These are phyloP conservation scores for Sporopachydermia quercuum DNA, from an alignment of 805 yeast species.

Conservation along the genomic window DNA sequence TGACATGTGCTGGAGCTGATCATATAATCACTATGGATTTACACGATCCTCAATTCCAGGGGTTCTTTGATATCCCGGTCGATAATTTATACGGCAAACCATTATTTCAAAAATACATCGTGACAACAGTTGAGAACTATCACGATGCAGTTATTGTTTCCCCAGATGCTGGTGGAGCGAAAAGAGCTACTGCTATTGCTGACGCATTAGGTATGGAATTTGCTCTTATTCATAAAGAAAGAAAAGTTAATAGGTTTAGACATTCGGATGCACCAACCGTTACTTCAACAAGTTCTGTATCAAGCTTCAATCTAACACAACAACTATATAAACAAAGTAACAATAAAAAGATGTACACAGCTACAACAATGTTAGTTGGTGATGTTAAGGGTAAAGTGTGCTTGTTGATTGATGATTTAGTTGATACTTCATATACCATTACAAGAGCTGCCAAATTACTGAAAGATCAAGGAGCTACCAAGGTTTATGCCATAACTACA, in stretches of 20 bases:
- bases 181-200: slow-evolving; percentile 88
- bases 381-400: slow-evolving; percentile 80
- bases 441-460: slow-evolving; percentile 83
- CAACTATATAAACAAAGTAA: slow-evolving; percentile 8
- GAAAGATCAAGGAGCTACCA: slow-evolving; percentile 84
- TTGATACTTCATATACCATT: slow-evolving; percentile 86
- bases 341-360: slow-evolving; percentile 25
- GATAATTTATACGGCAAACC: slow-evolving; percentile 89
- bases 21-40: slow-evolving; percentile 95
- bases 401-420: slow-evolving; percentile 84
- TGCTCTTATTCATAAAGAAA: slow-evolving; percentile 91
- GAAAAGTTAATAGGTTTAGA: slow-evolving; percentile 24
- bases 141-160: slow-evolving; percentile 82
- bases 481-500: slow-evolving; percentile 76
- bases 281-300: background rate
- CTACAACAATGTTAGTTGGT: slow-evolving; percentile 92
- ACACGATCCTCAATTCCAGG: slow-evolving; percentile 97
- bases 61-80: slow-evolving; percentile 91
- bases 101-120: slow-evolving; percentile 70
- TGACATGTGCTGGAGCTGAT: slow-evolving; percentile 90
- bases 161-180: slow-evolving; percentile 99
- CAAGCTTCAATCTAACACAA: background rate
- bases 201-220: slow-evolving; percentile 79
- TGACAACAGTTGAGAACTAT: slow-evolving; percentile 61
- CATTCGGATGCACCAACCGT: background rate